A percentile compares a stretch with the other conserved stretches of the same genome.
phyloP scores from a whole-genome alignment of 2,329 filamentous ascomycete genomes.

The Aureobasidium sp. region DNA sequence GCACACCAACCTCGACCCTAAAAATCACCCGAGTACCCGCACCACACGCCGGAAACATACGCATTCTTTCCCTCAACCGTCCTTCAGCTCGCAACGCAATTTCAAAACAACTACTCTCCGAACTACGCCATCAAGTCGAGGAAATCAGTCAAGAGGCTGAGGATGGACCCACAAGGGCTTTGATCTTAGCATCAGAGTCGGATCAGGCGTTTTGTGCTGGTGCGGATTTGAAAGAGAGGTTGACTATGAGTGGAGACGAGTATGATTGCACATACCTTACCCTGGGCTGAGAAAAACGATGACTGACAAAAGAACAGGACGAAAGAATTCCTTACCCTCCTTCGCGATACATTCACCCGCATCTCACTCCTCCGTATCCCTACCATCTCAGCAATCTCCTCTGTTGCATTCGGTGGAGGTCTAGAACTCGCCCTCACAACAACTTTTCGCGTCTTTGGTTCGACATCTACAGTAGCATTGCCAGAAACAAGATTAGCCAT shows the following conservation, averaged over 20 bases:
- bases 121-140: slow-evolving; percentile 77
- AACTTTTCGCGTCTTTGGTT: slow-evolving; percentile 87
- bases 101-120: slow-evolving; percentile 77
- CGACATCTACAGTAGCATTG: slow-evolving; percentile 80
- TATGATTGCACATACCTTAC: slow-evolving; percentile 53
- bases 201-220: slow-evolving; percentile 94
- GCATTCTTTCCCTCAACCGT: slow-evolving; percentile 88
- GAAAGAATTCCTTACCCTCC: slow-evolving; percentile 76
- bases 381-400: slow-evolving; percentile 89
- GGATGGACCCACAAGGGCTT: slow-evolving; percentile 72
- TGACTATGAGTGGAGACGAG: slow-evolving; percentile 81
- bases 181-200: slow-evolving; percentile 87
- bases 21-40: slow-evolving; percentile 80
- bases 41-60: slow-evolving; percentile 83
- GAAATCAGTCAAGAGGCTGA: slow-evolving; percentile 69
- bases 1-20: slow-evolving; percentile 46
- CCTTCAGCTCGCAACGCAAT: slow-evolving; percentile 91
- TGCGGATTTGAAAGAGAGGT: slow-evolving; percentile 92
- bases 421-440: slow-evolving; percentile 93
- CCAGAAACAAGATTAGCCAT: slow-evolving; percentile 96
- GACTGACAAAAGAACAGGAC: slow-evolving; percentile 62
- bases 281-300: neutral
- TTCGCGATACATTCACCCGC: slow-evolving; percentile 79
- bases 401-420: slow-evolving; percentile 89
- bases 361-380: slow-evolving; percentile 85